phyloP scores from a whole-genome alignment of 2,329 filamentous ascomycete genomes.

The Colletotrichum chrysophilum region DNA sequence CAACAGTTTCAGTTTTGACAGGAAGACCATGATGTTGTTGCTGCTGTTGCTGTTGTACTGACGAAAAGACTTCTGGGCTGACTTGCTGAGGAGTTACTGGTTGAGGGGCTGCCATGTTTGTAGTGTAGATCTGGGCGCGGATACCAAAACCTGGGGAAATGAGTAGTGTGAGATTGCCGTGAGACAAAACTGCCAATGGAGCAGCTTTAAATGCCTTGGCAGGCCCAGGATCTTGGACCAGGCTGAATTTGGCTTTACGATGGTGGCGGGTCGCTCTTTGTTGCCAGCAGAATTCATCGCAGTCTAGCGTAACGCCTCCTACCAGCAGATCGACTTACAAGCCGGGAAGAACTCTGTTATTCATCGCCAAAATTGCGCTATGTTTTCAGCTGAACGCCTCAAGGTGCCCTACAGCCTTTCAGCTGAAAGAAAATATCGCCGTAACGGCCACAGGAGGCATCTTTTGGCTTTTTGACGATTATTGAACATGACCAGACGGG shows the following conservation, averaged over 20 bases:
- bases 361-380: background rate
- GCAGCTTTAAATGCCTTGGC: background rate
- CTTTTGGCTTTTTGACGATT: background rate
- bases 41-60: background rate
- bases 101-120: background rate
- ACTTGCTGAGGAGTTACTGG: background rate
- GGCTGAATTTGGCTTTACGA: background rate
- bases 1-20: background rate
- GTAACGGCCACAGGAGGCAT: background rate
- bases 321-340: background rate
- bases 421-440: background rate
- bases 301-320: background rate
- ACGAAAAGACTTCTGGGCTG: background rate
- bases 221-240: background rate
- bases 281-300: background rate
- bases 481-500: background rate
- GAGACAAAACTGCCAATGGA: background rate
- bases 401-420: background rate
- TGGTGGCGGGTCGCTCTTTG: background rate
- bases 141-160: background rate
- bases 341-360: background rate
- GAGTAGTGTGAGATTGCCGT: background rate
- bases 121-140: background rate
- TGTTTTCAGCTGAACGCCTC: background rate
- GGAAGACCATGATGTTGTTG: background rate